Evolutionary conservation across 169 alveolate genomes (phyloP).

Genomic region (Prorocentrum cordatum): DNA sequence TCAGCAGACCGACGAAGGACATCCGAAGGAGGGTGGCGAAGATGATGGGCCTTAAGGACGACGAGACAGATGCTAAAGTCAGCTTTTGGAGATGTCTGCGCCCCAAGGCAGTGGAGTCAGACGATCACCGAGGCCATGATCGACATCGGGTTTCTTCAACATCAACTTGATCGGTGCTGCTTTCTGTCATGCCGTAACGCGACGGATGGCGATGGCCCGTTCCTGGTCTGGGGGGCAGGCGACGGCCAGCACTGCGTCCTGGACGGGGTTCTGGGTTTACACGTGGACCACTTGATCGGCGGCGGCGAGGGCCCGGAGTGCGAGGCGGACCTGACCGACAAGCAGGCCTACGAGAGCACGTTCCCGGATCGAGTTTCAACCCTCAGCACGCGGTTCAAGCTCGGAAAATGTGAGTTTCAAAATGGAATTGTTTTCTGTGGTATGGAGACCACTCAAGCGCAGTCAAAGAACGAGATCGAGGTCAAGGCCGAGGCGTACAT

Average conservation of each 20-base stretch:
- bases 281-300: not conserved
- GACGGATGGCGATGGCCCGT: not conserved
- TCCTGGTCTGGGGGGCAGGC: not conserved
- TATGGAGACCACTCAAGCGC: too few species aligned
- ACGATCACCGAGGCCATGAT: not conserved
- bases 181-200: not conserved
- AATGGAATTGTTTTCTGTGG: too few species aligned
- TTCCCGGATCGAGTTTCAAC: too few species aligned
- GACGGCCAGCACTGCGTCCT: not conserved
- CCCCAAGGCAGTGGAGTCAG: not conserved
- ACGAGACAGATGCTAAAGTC: not conserved
- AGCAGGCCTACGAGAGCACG: too few species aligned
- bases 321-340: too few species aligned
- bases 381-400: too few species aligned
- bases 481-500: too few species aligned
- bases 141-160: not conserved
- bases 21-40: not conserved
- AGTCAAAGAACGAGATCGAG: too few species aligned
- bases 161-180: not conserved
- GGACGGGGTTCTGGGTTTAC: not conserved
- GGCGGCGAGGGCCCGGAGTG: too few species aligned
- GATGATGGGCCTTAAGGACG: not conserved
- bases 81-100: conserved; percentile 1
- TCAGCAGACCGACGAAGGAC: not conserved
- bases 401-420: too few species aligned